Base-by-base conservation (phyloP, 1,284 basidiomycete species). In the Farysia itapuensis region DNA sequence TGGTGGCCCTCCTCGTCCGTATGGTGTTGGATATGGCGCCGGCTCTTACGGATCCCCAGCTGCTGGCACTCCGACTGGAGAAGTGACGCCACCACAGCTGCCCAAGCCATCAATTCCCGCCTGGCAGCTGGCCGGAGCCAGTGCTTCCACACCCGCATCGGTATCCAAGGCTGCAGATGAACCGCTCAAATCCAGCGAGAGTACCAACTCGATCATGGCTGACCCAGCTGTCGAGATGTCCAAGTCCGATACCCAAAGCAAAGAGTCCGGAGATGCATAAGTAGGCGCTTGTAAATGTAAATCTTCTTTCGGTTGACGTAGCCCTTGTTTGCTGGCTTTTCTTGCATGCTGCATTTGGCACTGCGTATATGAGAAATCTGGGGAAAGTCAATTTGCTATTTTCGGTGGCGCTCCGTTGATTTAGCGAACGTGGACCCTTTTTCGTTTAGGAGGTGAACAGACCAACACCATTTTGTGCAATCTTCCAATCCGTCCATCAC, bases 61-160 rank as follows among this genome's bases (percentile, higher is more conserved):
- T 11, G 51, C 51, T 24, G 51, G 50, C n/a, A 60, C 45, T n/a
- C 43, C 53, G 1, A 47, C 52, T 3, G 51, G 56, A 9, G 63
- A 57, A 19, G 42, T 44, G 22, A 63, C 63, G 21, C 56, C 67
- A n/a, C 57, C 65, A 14, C 60, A 60, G 14, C 24, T 60, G 1
- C 47, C 64, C 15, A 67, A 67, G 43, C 72, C 72, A 9, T 43
- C 48, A 5, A 74, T 76, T 15, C 74, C 74, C 4, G 69, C 69
- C 0, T 76, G 74, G 74, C 74, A 76, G 49, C 52, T 76, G 3
- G 72, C 70, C 0, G 65, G 63, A 12, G 49, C 47, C 2, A 47
- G 58, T 0, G 38, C 50, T 19, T 44, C 41, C 4, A 22, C 38
- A 14, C 29, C 44, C 6, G 37, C 44, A 1, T 33, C 56, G 4